phyloP scores from a whole-genome alignment of 108 stramenopile genomes.

The Cyclotella choctawhatcheeana region DNA sequence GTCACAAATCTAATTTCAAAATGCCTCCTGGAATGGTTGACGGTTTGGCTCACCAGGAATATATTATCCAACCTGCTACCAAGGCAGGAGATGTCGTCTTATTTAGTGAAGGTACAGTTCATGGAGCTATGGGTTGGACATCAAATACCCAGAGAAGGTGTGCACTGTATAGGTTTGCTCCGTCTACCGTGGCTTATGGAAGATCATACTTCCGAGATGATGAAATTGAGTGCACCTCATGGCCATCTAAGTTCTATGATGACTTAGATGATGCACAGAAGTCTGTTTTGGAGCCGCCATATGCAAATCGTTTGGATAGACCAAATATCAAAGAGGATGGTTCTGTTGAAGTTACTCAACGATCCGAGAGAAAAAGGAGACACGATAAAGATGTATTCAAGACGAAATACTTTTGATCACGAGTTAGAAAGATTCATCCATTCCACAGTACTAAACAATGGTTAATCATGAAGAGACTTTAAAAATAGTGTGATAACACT shows the following conservation, averaged over 20 bases:
- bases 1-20: slow-evolving; percentile 91
- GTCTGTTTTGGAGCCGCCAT: slow-evolving; percentile 91
- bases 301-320: slow-evolving; percentile 87
- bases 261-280: slow-evolving; percentile 78
- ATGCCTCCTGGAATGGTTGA: slow-evolving; percentile 90
- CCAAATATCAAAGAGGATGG: slow-evolving; percentile 76
- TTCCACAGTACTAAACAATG: too few relatives aligned
- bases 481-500: too few relatives aligned
- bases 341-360: slow-evolving; percentile 64
- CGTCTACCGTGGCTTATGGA: slow-evolving; percentile 83
- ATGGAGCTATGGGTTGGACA: slow-evolving; percentile 90
- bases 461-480: too few relatives aligned
- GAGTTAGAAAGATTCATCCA: too few relatives aligned
- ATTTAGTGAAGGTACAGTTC: slow-evolving; percentile 91
- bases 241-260: slow-evolving; percentile 84
- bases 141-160: slow-evolving; percentile 66
- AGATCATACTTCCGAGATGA: slow-evolving; percentile 86
- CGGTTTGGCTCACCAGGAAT: slow-evolving; percentile 74
- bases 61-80: slow-evolving; percentile 85
- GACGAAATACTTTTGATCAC: slow-evolving; percentile 91
- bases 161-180: slow-evolving; percentile 88
- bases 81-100: slow-evolving; percentile 94
- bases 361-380: slow-evolving; percentile 78
- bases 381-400: slow-evolving; percentile 89
- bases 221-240: slow-evolving; percentile 38